A percentile compares a stretch with the other conserved stretches of the same genome.
phyloP scores from a whole-genome alignment of 23 red algal genomes.

The Cyanidium caldarium region DNA sequence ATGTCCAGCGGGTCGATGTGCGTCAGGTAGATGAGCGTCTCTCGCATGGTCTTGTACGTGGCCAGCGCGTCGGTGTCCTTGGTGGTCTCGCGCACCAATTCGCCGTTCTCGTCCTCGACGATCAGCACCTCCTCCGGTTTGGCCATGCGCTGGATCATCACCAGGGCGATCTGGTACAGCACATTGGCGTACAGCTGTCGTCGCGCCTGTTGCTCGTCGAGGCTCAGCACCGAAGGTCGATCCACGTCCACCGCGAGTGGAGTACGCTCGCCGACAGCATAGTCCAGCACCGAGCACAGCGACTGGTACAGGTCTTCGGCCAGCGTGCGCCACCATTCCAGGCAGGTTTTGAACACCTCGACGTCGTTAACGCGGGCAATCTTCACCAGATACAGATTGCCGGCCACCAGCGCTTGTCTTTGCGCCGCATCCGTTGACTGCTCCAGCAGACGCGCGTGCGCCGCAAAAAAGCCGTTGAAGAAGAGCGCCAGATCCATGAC shows the following conservation, averaged over 20 bases:
- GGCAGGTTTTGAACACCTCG: constrained; percentile 93
- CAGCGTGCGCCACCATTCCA: constrained; percentile 87
- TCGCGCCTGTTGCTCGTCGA: not conserved
- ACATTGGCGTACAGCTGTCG: constrained; percentile 5
- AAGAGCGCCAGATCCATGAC: constrained; percentile 89
- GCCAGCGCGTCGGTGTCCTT: constrained; percentile 94
- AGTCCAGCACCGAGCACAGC: not conserved
- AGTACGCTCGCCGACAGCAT: not conserved
- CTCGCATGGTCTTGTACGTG: constrained; percentile 84
- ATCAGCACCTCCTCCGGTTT: constrained; percentile 99
- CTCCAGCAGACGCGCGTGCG: constrained; percentile 49
- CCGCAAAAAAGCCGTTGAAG: constrained; percentile 79
- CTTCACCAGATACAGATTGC: constrained; percentile 60
- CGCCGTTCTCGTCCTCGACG: constrained; percentile 98
- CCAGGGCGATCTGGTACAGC: constrained; percentile 10
- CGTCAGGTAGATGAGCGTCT: constrained; percentile 80
- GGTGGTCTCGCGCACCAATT: constrained; percentile 93
- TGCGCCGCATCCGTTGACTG: constrained; percentile 15
- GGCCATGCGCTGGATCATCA: constrained; percentile 91
- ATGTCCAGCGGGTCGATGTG: constrained; percentile 78
- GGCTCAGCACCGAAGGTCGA: not conserved
- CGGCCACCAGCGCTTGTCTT: constrained; percentile 31
- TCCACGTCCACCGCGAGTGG: not conserved
- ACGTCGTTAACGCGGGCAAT: constrained; percentile 65
- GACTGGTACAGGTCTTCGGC: constrained; percentile 39